phyloP scores from a whole-genome alignment of 345 rosid species.

The Pseudoturritis turrita region DNA sequence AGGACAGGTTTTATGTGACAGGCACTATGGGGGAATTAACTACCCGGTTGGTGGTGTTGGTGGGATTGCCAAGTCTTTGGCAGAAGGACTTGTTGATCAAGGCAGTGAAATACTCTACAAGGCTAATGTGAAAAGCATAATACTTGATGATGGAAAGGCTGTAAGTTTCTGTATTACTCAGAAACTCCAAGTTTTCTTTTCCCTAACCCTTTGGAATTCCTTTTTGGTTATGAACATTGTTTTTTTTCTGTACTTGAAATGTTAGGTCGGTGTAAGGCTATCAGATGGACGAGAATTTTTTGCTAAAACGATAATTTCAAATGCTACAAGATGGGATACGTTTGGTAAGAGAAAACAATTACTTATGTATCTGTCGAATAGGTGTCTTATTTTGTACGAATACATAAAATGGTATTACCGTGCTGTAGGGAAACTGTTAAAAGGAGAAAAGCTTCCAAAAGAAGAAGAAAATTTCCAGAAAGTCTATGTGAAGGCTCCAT shows the following conservation, averaged over 20 bases:
- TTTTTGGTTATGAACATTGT: not conserved
- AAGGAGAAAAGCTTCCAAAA: slow-evolving; percentile 75
- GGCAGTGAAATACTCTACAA: slow-evolving; percentile 84
- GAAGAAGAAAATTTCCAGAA: slow-evolving; percentile 91
- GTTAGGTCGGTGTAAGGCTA: slow-evolving; percentile 81
- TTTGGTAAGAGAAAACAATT: slow-evolving; percentile 57
- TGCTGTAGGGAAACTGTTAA: slow-evolving; percentile 71
- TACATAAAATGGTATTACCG: not conserved
- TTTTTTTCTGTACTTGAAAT: not conserved
- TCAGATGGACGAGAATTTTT: slow-evolving; percentile 80
- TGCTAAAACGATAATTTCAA: slow-evolving; percentile 76
- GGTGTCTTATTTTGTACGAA: not conserved
- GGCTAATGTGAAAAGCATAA: slow-evolving; percentile 70
- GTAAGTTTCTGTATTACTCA: slow-evolving; percentile 44
- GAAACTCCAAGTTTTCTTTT: not conserved
- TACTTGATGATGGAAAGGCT: slow-evolving; percentile 77
- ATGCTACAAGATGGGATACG: slow-evolving; percentile 99
- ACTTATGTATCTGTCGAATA: not conserved
- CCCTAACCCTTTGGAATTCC: not conserved
- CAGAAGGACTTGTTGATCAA: slow-evolving; percentile 67
- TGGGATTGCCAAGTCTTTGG: slow-evolving; percentile 79
- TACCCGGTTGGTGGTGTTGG: slow-evolving; percentile 97
- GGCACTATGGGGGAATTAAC: slow-evolving; percentile 97
- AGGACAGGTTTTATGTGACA: slow-evolving; percentile 84
- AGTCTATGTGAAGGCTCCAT: slow-evolving; percentile 89